Percentiles rank a stretch among this genome's conserved stretches.
These are phyloP conservation scores for Phalaenopsis equestris DNA, from an alignment of 106 monocot genomes.

Conservation along the genomic window DNA sequence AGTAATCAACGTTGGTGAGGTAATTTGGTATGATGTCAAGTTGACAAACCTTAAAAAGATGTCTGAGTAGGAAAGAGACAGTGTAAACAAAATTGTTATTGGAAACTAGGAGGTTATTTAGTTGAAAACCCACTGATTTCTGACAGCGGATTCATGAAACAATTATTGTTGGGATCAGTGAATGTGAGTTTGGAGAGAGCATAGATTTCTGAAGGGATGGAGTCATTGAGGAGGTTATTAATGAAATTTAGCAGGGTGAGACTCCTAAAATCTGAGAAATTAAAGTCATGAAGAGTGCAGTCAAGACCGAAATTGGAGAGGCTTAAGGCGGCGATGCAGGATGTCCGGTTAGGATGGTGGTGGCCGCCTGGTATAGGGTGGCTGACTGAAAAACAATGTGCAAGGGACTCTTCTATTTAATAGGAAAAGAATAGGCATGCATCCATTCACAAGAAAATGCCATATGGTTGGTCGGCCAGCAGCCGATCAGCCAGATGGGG, in stretches of 20 bases:
- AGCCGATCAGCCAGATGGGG: too few relatives aligned
- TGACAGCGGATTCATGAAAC: constrained; percentile 34
- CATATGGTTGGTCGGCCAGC: too few relatives aligned
- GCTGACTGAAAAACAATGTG: too few relatives aligned
- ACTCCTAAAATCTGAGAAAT: constrained; percentile 52
- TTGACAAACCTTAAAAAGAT: constrained; percentile 17
- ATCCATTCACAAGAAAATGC: too few relatives aligned
- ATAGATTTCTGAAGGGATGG: constrained; percentile 46
- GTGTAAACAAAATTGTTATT: constrained; percentile 68
- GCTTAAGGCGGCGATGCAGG: constrained; percentile 31
- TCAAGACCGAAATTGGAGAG: constrained; percentile 36
- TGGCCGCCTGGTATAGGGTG: too few relatives aligned
- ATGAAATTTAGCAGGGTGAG: constrained; percentile 55
- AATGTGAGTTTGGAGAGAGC: constrained; percentile 29
- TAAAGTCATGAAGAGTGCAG: constrained; percentile 22
- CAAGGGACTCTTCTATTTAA: too few relatives aligned
- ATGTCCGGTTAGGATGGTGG: too few relatives aligned
- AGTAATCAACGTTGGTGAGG: constrained; percentile 32
- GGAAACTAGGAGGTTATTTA: constrained; percentile 40
- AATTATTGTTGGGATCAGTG: constrained; percentile 47
- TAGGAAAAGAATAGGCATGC: too few relatives aligned
- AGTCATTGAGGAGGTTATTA: constrained; percentile 56
- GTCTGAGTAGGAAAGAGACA: constrained; percentile 47
- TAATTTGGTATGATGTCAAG: constrained; percentile 42
- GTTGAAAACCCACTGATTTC: constrained; percentile 38